These are phyloP conservation scores for Gaertneriomyces semiglobifer DNA, from an alignment of 192 early-diverging fungal species.

Conservation along the genomic window DNA sequence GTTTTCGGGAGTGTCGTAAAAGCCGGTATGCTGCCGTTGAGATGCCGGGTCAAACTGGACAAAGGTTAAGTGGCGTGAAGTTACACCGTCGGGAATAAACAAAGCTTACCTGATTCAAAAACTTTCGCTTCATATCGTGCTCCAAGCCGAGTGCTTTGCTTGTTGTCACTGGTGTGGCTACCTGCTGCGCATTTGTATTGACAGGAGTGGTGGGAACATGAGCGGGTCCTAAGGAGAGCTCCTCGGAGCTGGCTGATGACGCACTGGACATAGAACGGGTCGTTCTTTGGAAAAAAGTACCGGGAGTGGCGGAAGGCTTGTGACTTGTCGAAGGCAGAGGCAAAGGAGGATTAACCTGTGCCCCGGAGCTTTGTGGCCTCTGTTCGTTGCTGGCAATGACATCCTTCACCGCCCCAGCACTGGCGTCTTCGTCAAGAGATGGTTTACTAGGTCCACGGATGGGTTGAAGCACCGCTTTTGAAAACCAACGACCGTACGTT, in stretches of 20 bases:
- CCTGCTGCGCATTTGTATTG: not conserved
- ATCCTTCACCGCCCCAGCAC: not conserved
- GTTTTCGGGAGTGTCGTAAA: not conserved
- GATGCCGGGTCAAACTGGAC: slow-evolving; percentile 5
- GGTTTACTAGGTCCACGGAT: slow-evolving; percentile 1
- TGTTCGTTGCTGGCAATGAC: not conserved
- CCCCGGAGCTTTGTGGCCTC: not conserved
- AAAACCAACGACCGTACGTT: not conserved
- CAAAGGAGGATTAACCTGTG: not conserved
- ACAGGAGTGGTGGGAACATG: no score
- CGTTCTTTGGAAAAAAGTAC: not conserved
- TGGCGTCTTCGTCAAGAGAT: not conserved
- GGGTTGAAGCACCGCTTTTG: slow-evolving; percentile 4
- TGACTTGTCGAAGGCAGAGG: not conserved
- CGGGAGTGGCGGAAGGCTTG: slow-evolving; percentile 8
- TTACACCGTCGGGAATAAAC: not conserved
- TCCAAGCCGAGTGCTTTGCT: not conserved
- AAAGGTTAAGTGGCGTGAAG: not conserved
- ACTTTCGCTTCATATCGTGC: slow-evolving; percentile 9
- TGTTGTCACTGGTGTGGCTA: slow-evolving; percentile 12
- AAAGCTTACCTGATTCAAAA: slow-evolving; percentile 21
- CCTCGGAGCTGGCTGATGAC: not conserved
- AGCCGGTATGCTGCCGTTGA: slow-evolving; percentile 8
- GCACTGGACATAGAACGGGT: not conserved
- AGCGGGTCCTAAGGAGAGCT: not conserved